Evolutionary conservation across 306 rosid genomes (phyloP).

Genomic region (Casuarina glauca): DNA sequence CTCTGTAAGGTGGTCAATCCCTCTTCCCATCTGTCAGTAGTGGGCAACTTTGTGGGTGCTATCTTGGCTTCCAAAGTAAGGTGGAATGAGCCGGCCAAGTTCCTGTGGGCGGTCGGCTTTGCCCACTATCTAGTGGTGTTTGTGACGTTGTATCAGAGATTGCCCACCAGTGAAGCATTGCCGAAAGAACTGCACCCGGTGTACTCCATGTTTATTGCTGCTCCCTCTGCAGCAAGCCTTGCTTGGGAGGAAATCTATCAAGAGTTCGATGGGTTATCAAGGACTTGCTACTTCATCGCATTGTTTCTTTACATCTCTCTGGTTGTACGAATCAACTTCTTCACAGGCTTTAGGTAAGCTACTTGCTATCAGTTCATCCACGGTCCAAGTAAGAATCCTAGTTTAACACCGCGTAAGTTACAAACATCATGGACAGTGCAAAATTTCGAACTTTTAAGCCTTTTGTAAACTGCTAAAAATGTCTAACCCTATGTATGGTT

Average conservation of each 20-base stretch:
- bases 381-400: neutral
- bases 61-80: constrained; percentile 74
- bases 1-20: constrained; percentile 80
- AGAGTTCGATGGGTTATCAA: constrained; percentile 63
- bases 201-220: constrained; percentile 87
- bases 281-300: constrained; percentile 86
- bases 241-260: constrained; percentile 72
- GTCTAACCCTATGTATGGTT: too few relatives aligned
- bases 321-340: constrained; percentile 73
- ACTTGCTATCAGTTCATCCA: neutral
- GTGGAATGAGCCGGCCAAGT: constrained; percentile 81
- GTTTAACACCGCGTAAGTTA: too few relatives aligned
- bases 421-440: too few relatives aligned
- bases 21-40: constrained; percentile 75
- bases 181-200: constrained; percentile 90
- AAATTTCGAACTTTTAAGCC: too few relatives aligned
- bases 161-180: constrained; percentile 80
- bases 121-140: constrained; percentile 80
- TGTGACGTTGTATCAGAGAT: constrained; percentile 86
- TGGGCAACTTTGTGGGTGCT: constrained; percentile 87
- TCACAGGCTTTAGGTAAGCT: constrained; percentile 78
- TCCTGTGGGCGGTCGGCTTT: constrained; percentile 86
- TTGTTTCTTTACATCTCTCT: constrained; percentile 69
- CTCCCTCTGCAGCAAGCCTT: constrained; percentile 81
- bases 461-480: too few relatives aligned